These are phyloP conservation scores for Coemansia asiatica DNA, from an alignment of 192 early-diverging fungal genomes.

Conservation along the genomic window DNA sequence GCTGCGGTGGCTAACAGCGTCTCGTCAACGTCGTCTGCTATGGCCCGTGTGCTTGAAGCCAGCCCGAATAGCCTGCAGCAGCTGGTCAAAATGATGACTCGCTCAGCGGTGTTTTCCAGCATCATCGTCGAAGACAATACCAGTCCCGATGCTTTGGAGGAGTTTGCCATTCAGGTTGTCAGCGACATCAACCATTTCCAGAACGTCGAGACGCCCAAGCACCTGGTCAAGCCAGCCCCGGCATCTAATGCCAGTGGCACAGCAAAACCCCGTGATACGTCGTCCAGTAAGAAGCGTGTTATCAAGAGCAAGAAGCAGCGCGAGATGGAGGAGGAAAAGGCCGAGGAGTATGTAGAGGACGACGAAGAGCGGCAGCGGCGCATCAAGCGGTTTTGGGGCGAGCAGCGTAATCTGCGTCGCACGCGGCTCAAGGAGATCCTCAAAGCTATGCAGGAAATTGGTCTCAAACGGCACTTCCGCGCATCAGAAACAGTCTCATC, in stretches of 20 bases:
- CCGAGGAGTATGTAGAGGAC: constrained; percentile 30
- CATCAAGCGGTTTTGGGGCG: constrained; percentile 50
- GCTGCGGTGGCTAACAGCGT: constrained; percentile 8
- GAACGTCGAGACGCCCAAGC: constrained; percentile 39
- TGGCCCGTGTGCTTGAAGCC: constrained; percentile 29
- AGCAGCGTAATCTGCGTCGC: constrained; percentile 52
- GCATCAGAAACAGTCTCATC: not conserved
- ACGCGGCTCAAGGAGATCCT: constrained; percentile 53
- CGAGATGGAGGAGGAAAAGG: constrained; percentile 15
- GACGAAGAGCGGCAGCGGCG: constrained; percentile 48
- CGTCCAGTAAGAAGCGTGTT: constrained; percentile 24
- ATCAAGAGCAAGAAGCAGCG: constrained; percentile 25
- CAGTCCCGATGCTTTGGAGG: constrained; percentile 17
- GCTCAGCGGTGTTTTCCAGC: constrained; percentile 11
- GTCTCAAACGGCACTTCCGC: constrained; percentile 37
- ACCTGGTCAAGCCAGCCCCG: constrained; percentile 26
- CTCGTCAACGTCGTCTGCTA: not conserved
- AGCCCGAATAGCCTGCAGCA: constrained; percentile 22
- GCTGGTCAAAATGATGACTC: constrained; percentile 20
- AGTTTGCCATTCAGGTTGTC: constrained; percentile 35
- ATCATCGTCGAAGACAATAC: not conserved
- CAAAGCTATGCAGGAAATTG: constrained; percentile 37
- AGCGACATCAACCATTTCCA: constrained; percentile 49
- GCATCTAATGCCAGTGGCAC: not conserved
- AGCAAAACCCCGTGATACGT: not conserved